Evolutionary conservation across 1,284 basidiomycete genomes (phyloP), one percentile per base, ranked within the genome.

Genomic region (Ustilago trichophora): DNA sequence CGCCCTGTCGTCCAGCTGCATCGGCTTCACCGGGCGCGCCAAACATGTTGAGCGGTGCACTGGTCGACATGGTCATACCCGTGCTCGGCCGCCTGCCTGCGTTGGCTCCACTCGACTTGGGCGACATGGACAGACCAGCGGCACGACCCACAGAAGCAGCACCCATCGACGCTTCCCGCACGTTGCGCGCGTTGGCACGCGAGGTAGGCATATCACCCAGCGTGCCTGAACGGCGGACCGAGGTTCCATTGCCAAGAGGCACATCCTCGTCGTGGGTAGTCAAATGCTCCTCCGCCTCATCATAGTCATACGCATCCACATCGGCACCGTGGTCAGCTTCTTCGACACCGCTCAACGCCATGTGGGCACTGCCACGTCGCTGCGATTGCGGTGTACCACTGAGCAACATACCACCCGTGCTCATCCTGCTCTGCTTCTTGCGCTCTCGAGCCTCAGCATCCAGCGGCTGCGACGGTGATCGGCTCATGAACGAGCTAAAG

Each of bases 401-500:
- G 4, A 60, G 19, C 8, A 55, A 41, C 62, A 76, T 73, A n/a
- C 52, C 70, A 16, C 72, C 72, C 21, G 70, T 73, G 53, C 73
- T 74, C 72, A 77, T 72, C 16, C 75, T 50, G 34, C 60, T 64
- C 25, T 65, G 65, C 50, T 75, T 67, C 40, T 75, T 69, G 32
- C 70, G 67, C 43, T 77, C 75, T 16, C 58, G 36, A 4, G 56
- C 54, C 18, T 75, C 74, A 10, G 58, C 54, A 45, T 76, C 75
- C 18, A 69, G 29, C 29, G 73, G 65, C 27, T 53, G 70, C 45
- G 71, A 68, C 0, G 76, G 76, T 11, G 72, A 75, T 5, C 75
- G 63, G 16, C 72, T 59, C 36, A 75, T 65, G 48, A 80, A 59
- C 8, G 71, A 69, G 40, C 78, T 78, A 53, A 77, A 77, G 8